phyloP scores from a whole-genome alignment of 1,284 basidiomycete species.

The Albatrellus sp. region DNA sequence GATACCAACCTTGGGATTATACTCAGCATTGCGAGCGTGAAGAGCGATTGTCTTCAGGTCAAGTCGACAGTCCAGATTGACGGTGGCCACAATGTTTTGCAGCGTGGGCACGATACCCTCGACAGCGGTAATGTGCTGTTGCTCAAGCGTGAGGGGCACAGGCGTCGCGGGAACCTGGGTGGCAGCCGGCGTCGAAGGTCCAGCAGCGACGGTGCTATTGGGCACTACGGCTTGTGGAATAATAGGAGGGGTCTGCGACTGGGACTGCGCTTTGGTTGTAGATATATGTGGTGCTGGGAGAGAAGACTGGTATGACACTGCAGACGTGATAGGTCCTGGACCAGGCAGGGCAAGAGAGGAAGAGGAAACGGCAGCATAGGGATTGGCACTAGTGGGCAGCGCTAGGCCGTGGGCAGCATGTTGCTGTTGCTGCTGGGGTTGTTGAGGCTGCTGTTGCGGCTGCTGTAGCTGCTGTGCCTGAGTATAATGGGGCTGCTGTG shows the following conservation, averaged over 20 bases:
- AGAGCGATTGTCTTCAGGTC: conserved; percentile 98
- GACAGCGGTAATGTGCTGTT: conserved; percentile 86
- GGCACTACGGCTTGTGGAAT: conserved; percentile 16
- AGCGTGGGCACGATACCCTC: conserved; percentile 91
- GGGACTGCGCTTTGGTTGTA: conserved; percentile 5
- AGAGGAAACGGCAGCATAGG: conserved; percentile 20
- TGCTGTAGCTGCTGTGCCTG: conserved; percentile 13
- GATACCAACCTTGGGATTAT: conserved; percentile 96
- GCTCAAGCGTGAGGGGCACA: conserved; percentile 66
- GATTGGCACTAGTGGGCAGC: conserved; percentile 35
- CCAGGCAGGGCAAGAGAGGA: conserved; percentile 32
- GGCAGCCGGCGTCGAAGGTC: conserved; percentile 38
- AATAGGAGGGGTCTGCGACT: conserved; percentile 13
- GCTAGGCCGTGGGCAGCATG: conserved; percentile 31
- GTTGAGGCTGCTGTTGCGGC: conserved; percentile 25
- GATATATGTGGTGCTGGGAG: conserved; percentile 14
- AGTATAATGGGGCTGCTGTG: conserved; percentile 11
- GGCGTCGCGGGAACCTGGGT: conserved; percentile 45
- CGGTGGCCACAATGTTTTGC: conserved; percentile 98
- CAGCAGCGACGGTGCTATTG: conserved; percentile 25
- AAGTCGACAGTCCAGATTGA: conserved; percentile 93
- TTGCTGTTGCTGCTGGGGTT: conserved; percentile 16
- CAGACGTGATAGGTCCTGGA: conserved; percentile 19
- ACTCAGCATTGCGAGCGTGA: conserved; percentile 97
- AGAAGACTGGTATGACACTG: conserved; percentile 14